A percentile compares a stretch with the other conserved stretches of the same genome.
Conservation (phyloP, 1,139 yeast genomes). For the Pneumocystis oryctolagi region DNA sequence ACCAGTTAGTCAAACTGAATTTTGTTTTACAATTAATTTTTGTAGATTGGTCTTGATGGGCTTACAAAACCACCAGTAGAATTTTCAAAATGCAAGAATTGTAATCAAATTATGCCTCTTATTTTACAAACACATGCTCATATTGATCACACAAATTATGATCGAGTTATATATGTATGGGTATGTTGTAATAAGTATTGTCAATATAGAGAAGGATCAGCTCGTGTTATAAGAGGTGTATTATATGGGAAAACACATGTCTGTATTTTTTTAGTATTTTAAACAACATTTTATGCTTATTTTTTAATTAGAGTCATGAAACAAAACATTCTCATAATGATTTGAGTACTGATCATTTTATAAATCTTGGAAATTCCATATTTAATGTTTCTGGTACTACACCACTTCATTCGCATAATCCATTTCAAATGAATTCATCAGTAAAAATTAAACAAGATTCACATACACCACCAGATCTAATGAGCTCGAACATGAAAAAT, state of each 20-base stretch:
- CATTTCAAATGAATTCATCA: background rate
- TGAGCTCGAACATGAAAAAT: background rate
- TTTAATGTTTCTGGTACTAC: background rate
- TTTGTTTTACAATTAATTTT: background rate
- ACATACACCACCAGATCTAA: background rate
- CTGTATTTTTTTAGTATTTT: constrained; percentile 2
- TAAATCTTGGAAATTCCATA: constrained; percentile 2
- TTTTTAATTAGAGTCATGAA: background rate
- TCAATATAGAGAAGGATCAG: constrained; percentile 31
- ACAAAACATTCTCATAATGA: background rate
- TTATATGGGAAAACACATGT: constrained; percentile 41
- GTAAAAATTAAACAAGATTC: background rate
- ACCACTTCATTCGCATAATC: background rate
- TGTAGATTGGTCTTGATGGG: background rate
- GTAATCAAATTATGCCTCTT: constrained; percentile 48
- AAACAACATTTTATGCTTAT: constrained; percentile 4
- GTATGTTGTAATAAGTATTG: constrained; percentile 54
- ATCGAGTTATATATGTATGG: constrained; percentile 66
- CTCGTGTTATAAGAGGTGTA: constrained; percentile 64
- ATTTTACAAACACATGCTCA: constrained; percentile 60
- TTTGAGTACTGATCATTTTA: background rate
- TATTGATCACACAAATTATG: constrained; percentile 54
- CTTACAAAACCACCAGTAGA: constrained; percentile 3
- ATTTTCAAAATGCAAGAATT: constrained; percentile 40
- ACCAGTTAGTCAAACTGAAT: background rate